Percentiles rank a stretch among this genome's conserved stretches.
These are phyloP conservation scores for Sporisorium iseilematis-ciliati DNA, from an alignment of 1,284 basidiomycete genomes.

Conservation along the genomic window DNA sequence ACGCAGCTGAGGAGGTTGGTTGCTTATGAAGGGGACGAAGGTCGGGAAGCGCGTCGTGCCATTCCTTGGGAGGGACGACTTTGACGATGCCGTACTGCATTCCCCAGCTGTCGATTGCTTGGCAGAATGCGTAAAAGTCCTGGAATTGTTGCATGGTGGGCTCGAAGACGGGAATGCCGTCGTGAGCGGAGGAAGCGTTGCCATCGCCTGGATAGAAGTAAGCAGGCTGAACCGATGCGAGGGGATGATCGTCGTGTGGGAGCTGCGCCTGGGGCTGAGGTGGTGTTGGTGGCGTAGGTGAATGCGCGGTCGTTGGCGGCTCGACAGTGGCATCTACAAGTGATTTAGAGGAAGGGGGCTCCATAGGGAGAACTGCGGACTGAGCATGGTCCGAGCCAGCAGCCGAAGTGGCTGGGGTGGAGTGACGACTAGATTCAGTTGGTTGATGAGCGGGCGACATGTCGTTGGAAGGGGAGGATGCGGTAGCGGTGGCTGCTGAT, in stretches of 20 bases:
- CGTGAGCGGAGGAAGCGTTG: slow-evolving; percentile 27
- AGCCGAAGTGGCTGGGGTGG: slow-evolving; percentile 50
- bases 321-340: background rate
- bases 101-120: slow-evolving; percentile 66
- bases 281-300: slow-evolving; percentile 5
- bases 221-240: slow-evolving; percentile 55
- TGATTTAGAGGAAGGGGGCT: slow-evolving; percentile 1
- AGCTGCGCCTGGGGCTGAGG: slow-evolving; percentile 3
- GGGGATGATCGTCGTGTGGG: slow-evolving; percentile 22
- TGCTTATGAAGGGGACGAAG: slow-evolving; percentile 37
- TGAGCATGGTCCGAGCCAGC: slow-evolving; percentile 36
- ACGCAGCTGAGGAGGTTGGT: slow-evolving; percentile 4
- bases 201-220: slow-evolving; percentile 63
- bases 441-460: slow-evolving; percentile 30
- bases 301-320: background rate
- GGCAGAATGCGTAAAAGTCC: slow-evolving; percentile 67
- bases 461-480: slow-evolving; percentile 28
- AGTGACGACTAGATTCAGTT: slow-evolving; percentile 46
- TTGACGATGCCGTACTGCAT: slow-evolving; percentile 69
- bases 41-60: slow-evolving; percentile 60
- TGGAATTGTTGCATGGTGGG: slow-evolving; percentile 67
- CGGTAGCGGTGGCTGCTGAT: slow-evolving; percentile 10
- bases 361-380: background rate
- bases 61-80: slow-evolving; percentile 64
- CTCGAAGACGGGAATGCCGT: slow-evolving; percentile 67